phyloP scores from a whole-genome alignment of 2,329 filamentous ascomycete genomes.

The Fusarium sp. region DNA sequence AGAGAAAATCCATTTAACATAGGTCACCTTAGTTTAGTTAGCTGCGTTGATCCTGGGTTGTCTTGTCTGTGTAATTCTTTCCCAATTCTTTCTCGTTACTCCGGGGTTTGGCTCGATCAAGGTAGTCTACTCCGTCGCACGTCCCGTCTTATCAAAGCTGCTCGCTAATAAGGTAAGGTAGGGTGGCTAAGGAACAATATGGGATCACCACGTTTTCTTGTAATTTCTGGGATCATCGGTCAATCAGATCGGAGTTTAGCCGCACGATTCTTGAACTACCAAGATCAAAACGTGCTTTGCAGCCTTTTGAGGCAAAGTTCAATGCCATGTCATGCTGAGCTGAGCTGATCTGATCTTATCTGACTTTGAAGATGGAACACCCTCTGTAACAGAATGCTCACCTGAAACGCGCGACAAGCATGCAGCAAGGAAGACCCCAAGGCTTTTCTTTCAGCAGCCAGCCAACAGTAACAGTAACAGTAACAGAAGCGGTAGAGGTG shows the following conservation, averaged over 20 bases:
- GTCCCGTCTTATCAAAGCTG: slow-evolving; percentile 23
- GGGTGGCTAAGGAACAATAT: not conserved
- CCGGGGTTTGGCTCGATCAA: slow-evolving; percentile 27
- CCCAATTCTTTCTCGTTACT: slow-evolving; percentile 21
- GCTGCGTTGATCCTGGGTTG: slow-evolving; percentile 18
- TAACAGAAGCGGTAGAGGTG: not conserved
- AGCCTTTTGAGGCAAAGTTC: slow-evolving; percentile 2
- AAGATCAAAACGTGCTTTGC: slow-evolving; percentile 6
- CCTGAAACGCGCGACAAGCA: slow-evolving; percentile 34
- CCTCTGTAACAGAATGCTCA: slow-evolving; percentile 37
- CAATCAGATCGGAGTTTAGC: slow-evolving; percentile 19
- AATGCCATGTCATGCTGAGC: not conserved
- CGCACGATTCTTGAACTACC: slow-evolving; percentile 8
- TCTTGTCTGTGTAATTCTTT: not conserved
- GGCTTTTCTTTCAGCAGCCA: not conserved
- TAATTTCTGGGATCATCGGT: slow-evolving; percentile 19
- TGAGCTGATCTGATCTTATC: slow-evolving; percentile 25
- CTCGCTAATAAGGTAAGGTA: not conserved
- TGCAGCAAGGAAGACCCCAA: slow-evolving; percentile 14
- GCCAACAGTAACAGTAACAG: not conserved
- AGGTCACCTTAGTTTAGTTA: not conserved
- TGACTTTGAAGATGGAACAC: slow-evolving; percentile 15
- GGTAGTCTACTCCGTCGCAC: slow-evolving; percentile 27
- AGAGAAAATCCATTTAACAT: not conserved
- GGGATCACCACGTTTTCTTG: slow-evolving; percentile 27